Percentiles rank a stretch among this genome's conserved stretches.
Conservation (phyloP, 2,329 filamentous ascomycete species). For the Fusarium solani-melongenae region DNA sequence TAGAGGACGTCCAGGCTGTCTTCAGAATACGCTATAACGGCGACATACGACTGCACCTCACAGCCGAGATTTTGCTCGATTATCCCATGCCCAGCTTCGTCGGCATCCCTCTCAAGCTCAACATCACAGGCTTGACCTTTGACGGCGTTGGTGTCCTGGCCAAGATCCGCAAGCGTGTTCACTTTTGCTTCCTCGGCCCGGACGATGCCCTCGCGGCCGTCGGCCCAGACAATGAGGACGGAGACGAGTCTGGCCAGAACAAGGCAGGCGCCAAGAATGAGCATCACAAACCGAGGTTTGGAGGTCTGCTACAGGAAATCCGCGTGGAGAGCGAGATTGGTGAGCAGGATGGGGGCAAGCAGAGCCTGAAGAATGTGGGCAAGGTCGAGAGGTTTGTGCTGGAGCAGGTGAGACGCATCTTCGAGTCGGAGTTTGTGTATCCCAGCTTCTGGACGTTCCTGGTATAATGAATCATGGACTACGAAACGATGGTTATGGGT, state of each 20-base stretch:
- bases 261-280: conserved; percentile 37
- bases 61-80: conserved; percentile 94
- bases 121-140: conserved; percentile 94
- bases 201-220: conserved; percentile 87
- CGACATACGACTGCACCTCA: conserved; percentile 87
- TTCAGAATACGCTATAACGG: conserved; percentile 91
- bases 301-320: conserved; percentile 89
- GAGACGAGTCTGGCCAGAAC: conserved; percentile 4
- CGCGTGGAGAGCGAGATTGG: conserved; percentile 98
- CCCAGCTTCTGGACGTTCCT: conserved; percentile 99
- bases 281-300: conserved; percentile 59
- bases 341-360: conserved; percentile 88
- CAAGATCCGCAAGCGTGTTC: conserved; percentile 86
- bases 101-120: conserved; percentile 91
- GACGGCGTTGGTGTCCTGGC: conserved; percentile 94
- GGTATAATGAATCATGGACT: conserved; percentile 62
- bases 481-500: conserved; percentile 27
- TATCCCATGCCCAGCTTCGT: conserved; percentile 99
- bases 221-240: conserved; percentile 56
- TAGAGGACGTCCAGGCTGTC: conserved; percentile 92
- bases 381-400: conserved; percentile 98
- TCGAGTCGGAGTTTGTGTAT: conserved; percentile 98
- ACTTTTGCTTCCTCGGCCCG: conserved; percentile 94
- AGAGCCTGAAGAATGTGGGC: conserved; percentile 96
- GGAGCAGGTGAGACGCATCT: conserved; percentile 95